Base-by-base conservation (phyloP, 139 green algal genomes). In the Parachlorella kessleri region DNA sequence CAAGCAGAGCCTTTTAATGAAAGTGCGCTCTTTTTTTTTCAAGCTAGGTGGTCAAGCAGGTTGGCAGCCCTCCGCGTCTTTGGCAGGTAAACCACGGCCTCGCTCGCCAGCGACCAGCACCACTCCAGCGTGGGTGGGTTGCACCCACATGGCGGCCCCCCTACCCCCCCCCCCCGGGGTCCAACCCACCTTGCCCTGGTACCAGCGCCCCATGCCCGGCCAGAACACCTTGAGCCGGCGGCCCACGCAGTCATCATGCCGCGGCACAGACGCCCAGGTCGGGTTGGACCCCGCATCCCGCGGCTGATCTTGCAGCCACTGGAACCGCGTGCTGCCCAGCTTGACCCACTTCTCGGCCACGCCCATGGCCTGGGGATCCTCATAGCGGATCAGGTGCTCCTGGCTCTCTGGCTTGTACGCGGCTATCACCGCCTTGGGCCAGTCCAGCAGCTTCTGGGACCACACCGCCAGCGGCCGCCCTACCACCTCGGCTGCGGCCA, bases 141-240 rank as follows among this genome's bases (percentile, higher is more conserved):
- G n/a, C n/a, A n/a, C n/a, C n/a, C n/a, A n/a, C n/a, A n/a, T n/a
- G n/a, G n/a, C n/a, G n/a, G n/a, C n/a, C n/a, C n/a, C n/a, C 39
- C 5, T 4, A 18, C 30, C 10, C 41, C 21, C 3, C 28, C 4
- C 14, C 67, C 7, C 70, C 40, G 24, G 63, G 40, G 30, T 75
- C 63, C 40, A 4, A 2, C 54, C 36, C 40, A 93, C 84, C 41
- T 79, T 87, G 26, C 90, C 90, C 2, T 75, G 30, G 66, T 94
- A 93, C 88, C 86, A 91, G 33, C 74, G 81, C 59, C 75, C 71
- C 90, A 93, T 94, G 37, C 66, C 81, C 8, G 90, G 90, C 90
- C 90, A 94, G 79, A 91, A 93, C 10, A 93, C 73, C 26, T 73
- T 75, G 6, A 93, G 71, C 35, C 66, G 65, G 24, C 23, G 66